Evolutionary conservation across 2,329 filamentous ascomycete species (phyloP).

Genomic region (Aureobasidium sp.): DNA sequence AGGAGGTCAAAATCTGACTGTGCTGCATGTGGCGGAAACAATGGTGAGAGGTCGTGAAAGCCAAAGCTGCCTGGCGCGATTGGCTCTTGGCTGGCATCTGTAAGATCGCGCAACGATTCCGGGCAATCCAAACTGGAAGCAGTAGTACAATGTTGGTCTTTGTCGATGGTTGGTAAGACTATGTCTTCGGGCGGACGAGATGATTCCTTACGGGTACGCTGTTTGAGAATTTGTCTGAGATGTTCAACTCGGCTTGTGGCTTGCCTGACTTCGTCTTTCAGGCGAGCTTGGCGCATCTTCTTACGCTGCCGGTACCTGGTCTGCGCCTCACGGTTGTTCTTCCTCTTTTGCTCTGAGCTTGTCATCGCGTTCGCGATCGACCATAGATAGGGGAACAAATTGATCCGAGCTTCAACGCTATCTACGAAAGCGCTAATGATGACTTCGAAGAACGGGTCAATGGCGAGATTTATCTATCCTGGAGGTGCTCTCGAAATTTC

Average conservation of each 20-base stretch:
- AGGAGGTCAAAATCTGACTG: neutral
- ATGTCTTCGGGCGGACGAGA: neutral
- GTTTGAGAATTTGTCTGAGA: neutral
- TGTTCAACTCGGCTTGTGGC: neutral
- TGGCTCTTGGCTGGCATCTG: neutral
- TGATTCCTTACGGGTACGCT: neutral
- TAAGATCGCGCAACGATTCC: neutral
- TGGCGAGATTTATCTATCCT: too few species aligned
- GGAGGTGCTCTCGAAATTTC: too few species aligned
- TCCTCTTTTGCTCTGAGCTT: neutral
- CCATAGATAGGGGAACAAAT: too few species aligned
- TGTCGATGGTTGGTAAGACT: neutral
- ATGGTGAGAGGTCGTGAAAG: neutral
- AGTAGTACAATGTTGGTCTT: too few species aligned
- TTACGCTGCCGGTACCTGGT: neutral
- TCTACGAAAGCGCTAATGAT: too few species aligned
- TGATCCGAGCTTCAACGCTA: too few species aligned
- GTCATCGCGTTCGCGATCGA: too few species aligned
- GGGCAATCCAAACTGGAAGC: too few species aligned
- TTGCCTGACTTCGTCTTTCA: neutral
- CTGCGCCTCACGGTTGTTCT: neutral
- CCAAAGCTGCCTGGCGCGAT: neutral
- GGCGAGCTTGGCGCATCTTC: neutral
- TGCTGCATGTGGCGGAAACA: neutral
- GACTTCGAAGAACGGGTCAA: too few species aligned